phyloP scores from a whole-genome alignment of 495 filamentous ascomycete species.

The Podospora sp. region DNA sequence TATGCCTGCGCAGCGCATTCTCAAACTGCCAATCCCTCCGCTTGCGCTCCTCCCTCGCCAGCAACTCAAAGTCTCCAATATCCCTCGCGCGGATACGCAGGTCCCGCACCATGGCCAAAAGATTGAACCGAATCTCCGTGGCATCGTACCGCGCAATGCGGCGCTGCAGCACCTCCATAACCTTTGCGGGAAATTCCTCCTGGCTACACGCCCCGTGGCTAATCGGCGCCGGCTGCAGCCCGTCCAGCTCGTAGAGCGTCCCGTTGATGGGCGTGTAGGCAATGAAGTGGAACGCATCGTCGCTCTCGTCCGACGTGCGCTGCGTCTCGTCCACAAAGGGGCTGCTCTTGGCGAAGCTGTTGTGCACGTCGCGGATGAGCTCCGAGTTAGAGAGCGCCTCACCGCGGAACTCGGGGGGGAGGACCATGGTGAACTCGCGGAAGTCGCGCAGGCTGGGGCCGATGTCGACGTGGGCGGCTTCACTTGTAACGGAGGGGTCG shows the following conservation, averaged over 20 bases:
- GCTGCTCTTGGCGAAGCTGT: conserved; percentile 83
- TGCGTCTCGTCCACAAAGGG: conserved; percentile 91
- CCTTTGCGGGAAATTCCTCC: conserved; percentile 74
- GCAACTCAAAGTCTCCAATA: conserved; percentile 76
- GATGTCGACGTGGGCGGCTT: conserved; percentile 45
- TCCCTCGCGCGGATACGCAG: conserved; percentile 72
- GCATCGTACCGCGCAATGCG: conserved; percentile 84
- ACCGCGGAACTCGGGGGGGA: conserved; percentile 76
- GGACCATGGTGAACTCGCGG: conserved; percentile 85
- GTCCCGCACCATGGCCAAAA: conserved; percentile 90
- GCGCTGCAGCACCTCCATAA: conserved; percentile 83
- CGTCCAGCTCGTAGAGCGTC: conserved; percentile 90
- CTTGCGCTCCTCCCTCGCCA: conserved; percentile 83
- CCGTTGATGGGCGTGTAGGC: conserved; percentile 84
- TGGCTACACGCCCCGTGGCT: conserved; percentile 73
- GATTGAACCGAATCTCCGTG: conserved; percentile 90
- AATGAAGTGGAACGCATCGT: conserved; percentile 97
- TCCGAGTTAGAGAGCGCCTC: conserved; percentile 68
- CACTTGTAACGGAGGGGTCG: conserved; percentile 21
- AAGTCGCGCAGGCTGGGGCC: conserved; percentile 71
- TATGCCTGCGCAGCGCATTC: conserved; percentile 89
- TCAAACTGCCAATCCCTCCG: conserved; percentile 89
- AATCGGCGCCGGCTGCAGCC: conserved; percentile 89
- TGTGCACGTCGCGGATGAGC: conserved; percentile 88
- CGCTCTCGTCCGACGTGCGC: conserved; percentile 58